Evolutionary conservation across 768 basidiomycete species (phyloP).

Genomic region (Lactifluus pinguis): DNA sequence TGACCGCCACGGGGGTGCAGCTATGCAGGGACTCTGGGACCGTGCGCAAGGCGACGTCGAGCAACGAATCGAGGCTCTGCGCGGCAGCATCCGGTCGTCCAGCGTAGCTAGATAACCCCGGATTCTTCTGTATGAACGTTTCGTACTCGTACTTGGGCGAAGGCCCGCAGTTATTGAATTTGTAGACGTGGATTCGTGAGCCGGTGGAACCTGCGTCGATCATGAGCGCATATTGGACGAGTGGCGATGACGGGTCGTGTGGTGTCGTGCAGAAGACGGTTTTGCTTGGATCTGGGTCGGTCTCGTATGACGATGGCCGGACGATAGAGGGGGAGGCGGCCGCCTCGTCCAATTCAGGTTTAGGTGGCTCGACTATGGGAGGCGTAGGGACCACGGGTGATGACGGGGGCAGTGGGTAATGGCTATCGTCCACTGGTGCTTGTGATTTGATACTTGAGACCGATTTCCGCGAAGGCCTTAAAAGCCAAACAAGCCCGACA

Average conservation of each 20-base stretch:
- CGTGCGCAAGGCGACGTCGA: constrained; percentile 70
- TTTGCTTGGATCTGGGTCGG: constrained; percentile 62
- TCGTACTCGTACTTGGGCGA: constrained; percentile 86
- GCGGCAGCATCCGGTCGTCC: constrained; percentile 63
- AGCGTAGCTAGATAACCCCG: constrained; percentile 64
- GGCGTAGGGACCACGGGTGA: background rate
- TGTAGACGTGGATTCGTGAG: constrained; percentile 96
- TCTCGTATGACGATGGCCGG: constrained; percentile 50
- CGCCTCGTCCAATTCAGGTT: background rate
- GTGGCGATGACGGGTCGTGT: constrained; percentile 35
- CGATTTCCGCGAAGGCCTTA: constrained; percentile 41
- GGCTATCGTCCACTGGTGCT: background rate
- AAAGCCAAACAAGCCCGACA: constrained; percentile 55
- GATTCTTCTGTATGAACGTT: constrained; percentile 74
- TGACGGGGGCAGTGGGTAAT: background rate
- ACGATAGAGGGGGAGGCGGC: background rate
- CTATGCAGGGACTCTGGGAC: constrained; percentile 56
- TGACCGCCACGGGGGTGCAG: constrained; percentile 86
- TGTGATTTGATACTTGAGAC: constrained; percentile 20
- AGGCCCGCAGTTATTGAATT: constrained; percentile 83
- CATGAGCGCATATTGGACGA: constrained; percentile 93
- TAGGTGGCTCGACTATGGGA: background rate
- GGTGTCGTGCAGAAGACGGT: constrained; percentile 67
- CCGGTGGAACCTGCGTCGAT: constrained; percentile 98
- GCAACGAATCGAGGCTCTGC: constrained; percentile 61